Evolutionary conservation across 2,329 filamentous ascomycete species (phyloP), one percentile per base, ranked within the genome.

Genomic region (Bimuria novae-zelandiae): DNA sequence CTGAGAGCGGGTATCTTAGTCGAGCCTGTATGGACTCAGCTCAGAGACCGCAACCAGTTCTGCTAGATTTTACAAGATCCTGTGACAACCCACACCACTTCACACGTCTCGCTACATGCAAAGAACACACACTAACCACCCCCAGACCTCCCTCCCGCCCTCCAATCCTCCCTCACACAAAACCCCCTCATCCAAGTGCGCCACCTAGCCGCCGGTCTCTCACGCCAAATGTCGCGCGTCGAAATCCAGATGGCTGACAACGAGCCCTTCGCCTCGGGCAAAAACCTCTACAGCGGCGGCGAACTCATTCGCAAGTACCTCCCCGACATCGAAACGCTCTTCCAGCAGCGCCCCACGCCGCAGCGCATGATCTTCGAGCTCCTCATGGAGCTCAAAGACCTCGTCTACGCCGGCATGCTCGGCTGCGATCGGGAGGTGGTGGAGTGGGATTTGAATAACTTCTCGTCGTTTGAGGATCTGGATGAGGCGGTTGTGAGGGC

Each of bases 171-270:
- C 21, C 63, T 70, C 7, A 64, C 68, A 5, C 60, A 65, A 7
- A 70, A 69, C 40, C 68, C 67, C 0, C 64, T 70, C 7, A 62
- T 72, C 8, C 69, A 72, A 49, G 66, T 71, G 35, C 68, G 69
- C 23, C 69, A 72, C 44, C 61, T 71, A 8, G 64, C 64, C 14
- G 68, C 68, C 22, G 68, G 68, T 16, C 61, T 72, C 19, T 71
- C 68, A 12, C 65, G 69, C 17, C 68, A 72, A 50, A 69, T 72
- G 62, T 70, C 66, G 11, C 68, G 63, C 23, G 56, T 70, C 21
- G 69, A 72, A 43, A 49, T 70, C 32, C 67, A 70, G 39, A 70
- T 72, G 69, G 62, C 60, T 4, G 69, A 72, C 52, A 72, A 71
- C 32, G 67, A 66, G 30, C 64, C 69, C 21, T 72, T 65, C 35